phyloP scores from a whole-genome alignment of 371 early-diverging fungal genomes.

The Mortierella sp. region DNA sequence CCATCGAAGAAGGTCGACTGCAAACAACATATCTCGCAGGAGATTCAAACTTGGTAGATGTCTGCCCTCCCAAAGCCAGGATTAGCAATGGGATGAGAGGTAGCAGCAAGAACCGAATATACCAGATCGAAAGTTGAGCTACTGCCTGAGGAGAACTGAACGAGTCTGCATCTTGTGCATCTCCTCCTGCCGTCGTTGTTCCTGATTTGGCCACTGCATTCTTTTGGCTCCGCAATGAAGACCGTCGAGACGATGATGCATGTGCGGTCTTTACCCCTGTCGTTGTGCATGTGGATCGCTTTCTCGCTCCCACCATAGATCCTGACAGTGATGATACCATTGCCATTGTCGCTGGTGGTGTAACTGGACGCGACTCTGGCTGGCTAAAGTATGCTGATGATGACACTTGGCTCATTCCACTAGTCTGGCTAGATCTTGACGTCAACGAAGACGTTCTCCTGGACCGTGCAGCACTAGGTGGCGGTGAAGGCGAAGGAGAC shows the following conservation, averaged over 20 bases:
- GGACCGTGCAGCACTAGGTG: constrained; percentile 13
- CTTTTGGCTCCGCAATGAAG: background rate
- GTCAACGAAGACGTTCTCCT: constrained; percentile 33
- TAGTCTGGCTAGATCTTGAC: constrained; percentile 26
- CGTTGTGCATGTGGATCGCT: constrained; percentile 1
- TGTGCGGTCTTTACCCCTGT: background rate
- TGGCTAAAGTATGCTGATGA: constrained; percentile 17
- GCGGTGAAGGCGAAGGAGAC: constrained; percentile 31
- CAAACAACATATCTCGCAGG: constrained; percentile 31
- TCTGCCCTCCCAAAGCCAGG: constrained; percentile 30
- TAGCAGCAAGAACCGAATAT: constrained; percentile 35
- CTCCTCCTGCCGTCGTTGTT: constrained; percentile 1
- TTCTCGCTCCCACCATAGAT: background rate
- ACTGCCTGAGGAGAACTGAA: constrained; percentile 27
- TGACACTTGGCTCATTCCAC: constrained; percentile 10
- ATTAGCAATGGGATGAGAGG: constrained; percentile 29
- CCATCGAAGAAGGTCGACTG: no score
- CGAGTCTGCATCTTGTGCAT: background rate
- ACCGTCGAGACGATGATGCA: constrained; percentile 12
- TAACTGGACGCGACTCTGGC: background rate
- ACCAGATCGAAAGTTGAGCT: constrained; percentile 27
- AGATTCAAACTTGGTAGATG: constrained; percentile 29
- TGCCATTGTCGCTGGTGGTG: background rate
- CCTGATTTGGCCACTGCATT: background rate
- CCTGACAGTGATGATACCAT: background rate